Conservation (phyloP, 768 basidiomycete genomes). For the Rhodocollybia butyracea region DNA sequence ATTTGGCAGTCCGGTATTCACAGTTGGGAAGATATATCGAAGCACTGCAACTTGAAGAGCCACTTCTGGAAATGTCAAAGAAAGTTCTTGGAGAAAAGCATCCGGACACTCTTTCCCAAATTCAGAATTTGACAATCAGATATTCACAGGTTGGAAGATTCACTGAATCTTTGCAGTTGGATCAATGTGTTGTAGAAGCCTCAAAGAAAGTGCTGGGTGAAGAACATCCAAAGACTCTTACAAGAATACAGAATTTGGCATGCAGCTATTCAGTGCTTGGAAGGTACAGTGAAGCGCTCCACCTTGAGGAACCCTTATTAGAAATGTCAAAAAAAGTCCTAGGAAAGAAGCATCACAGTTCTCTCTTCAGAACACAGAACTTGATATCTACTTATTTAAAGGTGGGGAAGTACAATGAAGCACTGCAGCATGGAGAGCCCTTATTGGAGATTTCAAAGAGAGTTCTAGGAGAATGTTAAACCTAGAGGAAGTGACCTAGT, state of each 20-base stretch:
- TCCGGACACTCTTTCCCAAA: neutral
- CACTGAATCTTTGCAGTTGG: neutral
- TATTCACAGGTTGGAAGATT: neutral
- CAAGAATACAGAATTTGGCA: neutral
- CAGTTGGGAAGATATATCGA: neutral
- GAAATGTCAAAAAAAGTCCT: neutral
- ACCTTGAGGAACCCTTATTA: neutral
- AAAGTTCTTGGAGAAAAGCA: neutral
- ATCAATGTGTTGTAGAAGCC: neutral
- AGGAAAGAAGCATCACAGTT: constrained; percentile 5
- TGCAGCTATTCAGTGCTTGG: neutral
- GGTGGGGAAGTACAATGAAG: neutral
- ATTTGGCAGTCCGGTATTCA: neutral
- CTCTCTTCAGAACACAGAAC: neutral
- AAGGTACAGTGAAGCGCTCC: neutral
- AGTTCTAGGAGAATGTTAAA: too few species aligned
- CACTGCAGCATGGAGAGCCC: neutral
- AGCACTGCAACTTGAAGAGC: too few species aligned
- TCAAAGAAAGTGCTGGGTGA: neutral
- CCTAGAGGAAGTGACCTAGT: too few species aligned
- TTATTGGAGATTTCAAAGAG: neutral
- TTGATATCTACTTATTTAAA: neutral
- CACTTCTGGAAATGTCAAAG: neutral
- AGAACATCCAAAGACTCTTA: neutral
- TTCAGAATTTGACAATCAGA: neutral